Evolutionary conservation across 495 filamentous ascomycete species (phyloP), one percentile per base, ranked within the genome.

Genomic region (Parachaetomium inaequale): DNA sequence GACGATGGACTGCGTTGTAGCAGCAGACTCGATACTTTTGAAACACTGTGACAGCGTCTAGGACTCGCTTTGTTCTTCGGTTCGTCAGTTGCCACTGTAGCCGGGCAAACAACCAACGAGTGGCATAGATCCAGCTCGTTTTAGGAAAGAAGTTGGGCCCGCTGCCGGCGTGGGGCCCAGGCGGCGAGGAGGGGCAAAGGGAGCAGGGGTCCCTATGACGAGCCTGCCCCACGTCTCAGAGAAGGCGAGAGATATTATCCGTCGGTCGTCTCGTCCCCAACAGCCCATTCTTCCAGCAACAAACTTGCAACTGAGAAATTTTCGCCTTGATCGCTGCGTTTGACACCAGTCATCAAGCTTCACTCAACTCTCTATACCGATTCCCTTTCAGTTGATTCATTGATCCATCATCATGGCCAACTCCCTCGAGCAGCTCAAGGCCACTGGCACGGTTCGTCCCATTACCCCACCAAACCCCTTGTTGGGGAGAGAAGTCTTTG

Each of bases 391-490:
- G 50, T 49, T 45, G 34, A 46, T 56, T 59, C 51, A 26, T 21
- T 49, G 61, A 36, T 21, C 47, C 50, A n/a, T n/a, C 75, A 87
- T 69, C 65, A 96, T 96, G 91, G 75, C 89, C 71, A 87, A 74
- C 77, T 91, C 93, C 79, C 87, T 98, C 63, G 94, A 98, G 70
- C 92, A 98, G 81, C 84, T 98, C 70, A 98, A 98, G 83, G 87
- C 89, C 77, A 80, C 89, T 73, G 95, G 94, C 85, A 98, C 94
- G 67, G 91, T 95, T 83, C 75, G 91, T 88, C 45, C 57, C 17
- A 15, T 70, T 75, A 75, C 78, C 77, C 77, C 76, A 69, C 73
- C 73, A 74, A 68, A 69, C 68, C 64, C 62, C 63, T 71, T 65
- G 58, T 59, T 50, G 12, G 58, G 23, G 49, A n/a, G 61, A 50